Conservation (phyloP, 495 filamentous ascomycete genomes). For the Aspergillus saccharolyticus region DNA sequence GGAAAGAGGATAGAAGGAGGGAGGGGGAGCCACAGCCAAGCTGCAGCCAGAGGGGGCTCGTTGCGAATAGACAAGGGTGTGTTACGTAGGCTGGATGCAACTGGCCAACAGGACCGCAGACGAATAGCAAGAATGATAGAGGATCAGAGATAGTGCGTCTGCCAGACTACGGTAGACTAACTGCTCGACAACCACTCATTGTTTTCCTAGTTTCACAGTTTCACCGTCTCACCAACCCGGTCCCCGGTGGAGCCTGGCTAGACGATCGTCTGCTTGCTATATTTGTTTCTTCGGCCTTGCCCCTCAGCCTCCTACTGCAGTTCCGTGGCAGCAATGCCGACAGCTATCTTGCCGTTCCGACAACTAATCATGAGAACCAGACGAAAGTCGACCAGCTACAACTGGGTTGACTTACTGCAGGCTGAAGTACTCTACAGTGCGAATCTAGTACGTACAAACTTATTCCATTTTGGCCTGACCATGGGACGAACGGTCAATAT, state of each 20-base stretch:
- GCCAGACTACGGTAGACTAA: too few species aligned
- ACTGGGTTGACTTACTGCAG: too few species aligned
- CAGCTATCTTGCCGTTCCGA: background rate
- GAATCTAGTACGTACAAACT: background rate
- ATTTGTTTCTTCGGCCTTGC: constrained; percentile 10
- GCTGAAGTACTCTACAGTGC: background rate
- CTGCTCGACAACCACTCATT: too few species aligned
- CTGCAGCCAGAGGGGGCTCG: constrained; percentile 6
- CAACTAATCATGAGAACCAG: background rate
- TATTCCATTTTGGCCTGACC: background rate
- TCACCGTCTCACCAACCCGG: constrained; percentile 12
- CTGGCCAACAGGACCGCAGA: constrained; percentile 12
- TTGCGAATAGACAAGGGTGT: constrained; percentile 22
- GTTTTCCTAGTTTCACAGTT: constrained; percentile 14
- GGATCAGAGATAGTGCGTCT: background rate
- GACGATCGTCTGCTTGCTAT: constrained; percentile 18
- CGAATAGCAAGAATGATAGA: background rate
- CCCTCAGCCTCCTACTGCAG: background rate
- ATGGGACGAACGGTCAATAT: background rate
- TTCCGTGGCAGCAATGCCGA: background rate
- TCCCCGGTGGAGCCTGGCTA: constrained; percentile 7
- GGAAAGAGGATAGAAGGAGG: too few species aligned
- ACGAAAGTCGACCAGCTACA: background rate
- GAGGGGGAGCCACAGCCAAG: background rate
- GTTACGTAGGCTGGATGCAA: constrained; percentile 16